A percentile compares a stretch with the other conserved stretches of the same genome.
Conservation (phyloP, 2,329 filamentous ascomycete species). For the Monosporascus sp. region DNA sequence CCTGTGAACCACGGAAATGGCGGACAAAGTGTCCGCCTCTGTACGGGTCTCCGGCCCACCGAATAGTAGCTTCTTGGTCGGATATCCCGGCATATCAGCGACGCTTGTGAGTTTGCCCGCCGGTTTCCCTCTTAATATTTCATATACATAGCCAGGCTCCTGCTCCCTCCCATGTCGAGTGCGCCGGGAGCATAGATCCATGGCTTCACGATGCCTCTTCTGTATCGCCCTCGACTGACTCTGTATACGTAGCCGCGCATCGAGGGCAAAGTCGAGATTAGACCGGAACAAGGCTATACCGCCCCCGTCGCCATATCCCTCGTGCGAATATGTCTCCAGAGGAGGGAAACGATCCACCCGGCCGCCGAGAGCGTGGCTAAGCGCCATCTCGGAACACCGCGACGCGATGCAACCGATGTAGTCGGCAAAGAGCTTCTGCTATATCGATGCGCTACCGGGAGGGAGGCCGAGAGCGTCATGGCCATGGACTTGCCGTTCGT, state of each 20-base stretch:
- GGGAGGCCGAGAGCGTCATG: slow-evolving; percentile 81
- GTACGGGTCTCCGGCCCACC: slow-evolving; percentile 96
- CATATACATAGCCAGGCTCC: slow-evolving; percentile 2
- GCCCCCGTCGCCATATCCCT: slow-evolving; percentile 87
- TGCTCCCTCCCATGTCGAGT: slow-evolving; percentile 13
- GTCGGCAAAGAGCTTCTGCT: slow-evolving; percentile 94
- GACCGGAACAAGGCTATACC: slow-evolving; percentile 77
- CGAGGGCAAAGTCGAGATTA: slow-evolving; percentile 95
- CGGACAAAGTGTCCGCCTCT: slow-evolving; percentile 62
- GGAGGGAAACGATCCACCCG: slow-evolving; percentile 93
- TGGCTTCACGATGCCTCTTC: slow-evolving; percentile 2
- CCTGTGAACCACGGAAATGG: slow-evolving; percentile 13
- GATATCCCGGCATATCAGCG: slow-evolving; percentile 95
- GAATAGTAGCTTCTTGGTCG: slow-evolving; percentile 94
- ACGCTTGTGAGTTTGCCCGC: slow-evolving; percentile 68
- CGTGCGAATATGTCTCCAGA: slow-evolving; percentile 88
- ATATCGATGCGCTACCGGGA: slow-evolving; percentile 78
- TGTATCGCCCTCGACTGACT: too few relatives aligned
- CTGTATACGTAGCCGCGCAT: slow-evolving; percentile 68
- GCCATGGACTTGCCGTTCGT: slow-evolving; percentile 97
- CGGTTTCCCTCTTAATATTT: slow-evolving; percentile 7
- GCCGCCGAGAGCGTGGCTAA: slow-evolving; percentile 91
- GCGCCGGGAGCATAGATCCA: not conserved
- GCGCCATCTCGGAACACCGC: slow-evolving; percentile 81
- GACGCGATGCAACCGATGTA: slow-evolving; percentile 85